Conservation (phyloP, 176 grass and related monocot genomes). For the Poa annua region DNA sequence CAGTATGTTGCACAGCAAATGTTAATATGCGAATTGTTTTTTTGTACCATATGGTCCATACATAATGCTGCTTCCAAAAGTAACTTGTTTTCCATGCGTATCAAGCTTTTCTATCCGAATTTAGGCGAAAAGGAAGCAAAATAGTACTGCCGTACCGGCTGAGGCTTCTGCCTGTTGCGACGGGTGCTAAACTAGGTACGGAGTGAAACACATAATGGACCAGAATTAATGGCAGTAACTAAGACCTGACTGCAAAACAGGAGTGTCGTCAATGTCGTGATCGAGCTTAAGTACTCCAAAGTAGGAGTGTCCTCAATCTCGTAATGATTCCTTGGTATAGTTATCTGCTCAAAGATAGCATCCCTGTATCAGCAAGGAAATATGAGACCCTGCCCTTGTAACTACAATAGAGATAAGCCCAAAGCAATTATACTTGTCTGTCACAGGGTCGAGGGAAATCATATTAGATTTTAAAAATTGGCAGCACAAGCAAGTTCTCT, state of each 20-base stretch:
- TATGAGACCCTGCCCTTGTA: neutral
- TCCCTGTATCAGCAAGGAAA: neutral
- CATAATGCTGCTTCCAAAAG: neutral
- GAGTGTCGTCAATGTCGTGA: neutral
- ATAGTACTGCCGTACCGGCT: neutral
- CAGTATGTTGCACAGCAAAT: constrained; percentile 21
- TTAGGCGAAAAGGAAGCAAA: neutral
- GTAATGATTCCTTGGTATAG: neutral
- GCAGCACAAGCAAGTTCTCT: neutral
- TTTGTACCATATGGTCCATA: neutral
- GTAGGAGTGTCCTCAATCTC: neutral
- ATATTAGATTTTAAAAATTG: neutral
- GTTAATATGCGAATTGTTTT: constrained; percentile 9
- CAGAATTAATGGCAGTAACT: neutral
- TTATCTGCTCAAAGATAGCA: neutral
- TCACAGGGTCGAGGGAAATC: neutral
- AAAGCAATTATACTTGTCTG: neutral
- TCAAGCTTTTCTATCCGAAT: neutral
- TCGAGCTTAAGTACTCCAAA: neutral
- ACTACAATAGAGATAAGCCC: neutral
- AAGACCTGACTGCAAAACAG: neutral
- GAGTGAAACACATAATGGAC: neutral
- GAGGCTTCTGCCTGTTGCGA: neutral
- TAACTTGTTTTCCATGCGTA: neutral
- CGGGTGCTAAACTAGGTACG: neutral